A percentile compares a stretch with the other conserved stretches of the same genome.
Evolutionary conservation across 2,329 filamentous ascomycete species (phyloP).

Genomic region (Aspergillus pseudoterreus): DNA sequence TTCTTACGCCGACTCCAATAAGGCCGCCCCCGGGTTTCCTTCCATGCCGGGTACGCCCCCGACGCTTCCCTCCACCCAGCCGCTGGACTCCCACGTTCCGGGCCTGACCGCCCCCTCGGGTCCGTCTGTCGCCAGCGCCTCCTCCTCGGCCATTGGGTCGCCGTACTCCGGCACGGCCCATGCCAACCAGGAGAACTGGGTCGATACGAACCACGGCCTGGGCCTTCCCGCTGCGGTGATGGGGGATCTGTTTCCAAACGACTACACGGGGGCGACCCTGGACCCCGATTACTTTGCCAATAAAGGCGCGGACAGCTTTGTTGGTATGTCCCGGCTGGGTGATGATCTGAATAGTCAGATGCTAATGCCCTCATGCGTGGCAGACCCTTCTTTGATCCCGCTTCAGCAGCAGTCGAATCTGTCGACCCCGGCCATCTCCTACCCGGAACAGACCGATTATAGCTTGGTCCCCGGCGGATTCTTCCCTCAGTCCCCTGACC

Average conservation of each 20-base stretch:
- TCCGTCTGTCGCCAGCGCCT: slow-evolving; percentile 54
- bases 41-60: slow-evolving; percentile 33
- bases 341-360: neutral
- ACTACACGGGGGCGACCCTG: slow-evolving; percentile 45
- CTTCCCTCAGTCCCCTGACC: slow-evolving; percentile 32
- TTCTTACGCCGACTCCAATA: slow-evolving; percentile 21
- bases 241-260: slow-evolving; percentile 55
- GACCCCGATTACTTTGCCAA: slow-evolving; percentile 43
- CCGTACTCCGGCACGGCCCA: slow-evolving; percentile 61
- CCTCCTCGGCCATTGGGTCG: slow-evolving; percentile 65
- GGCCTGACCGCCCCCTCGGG: slow-evolving; percentile 60
- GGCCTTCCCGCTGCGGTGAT: slow-evolving; percentile 63
- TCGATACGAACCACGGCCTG: slow-evolving; percentile 50
- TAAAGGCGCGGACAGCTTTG: slow-evolving; percentile 39
- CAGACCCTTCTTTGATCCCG: slow-evolving; percentile 58
- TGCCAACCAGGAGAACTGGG: slow-evolving; percentile 59
- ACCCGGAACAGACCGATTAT: slow-evolving; percentile 31
- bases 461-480: slow-evolving; percentile 26
- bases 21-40: slow-evolving; percentile 21
- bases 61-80: slow-evolving; percentile 25
- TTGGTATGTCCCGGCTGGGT: slow-evolving; percentile 24
- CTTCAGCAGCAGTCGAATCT: slow-evolving; percentile 33
- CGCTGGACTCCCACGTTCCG: slow-evolving; percentile 47
- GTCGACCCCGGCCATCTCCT: slow-evolving; percentile 29
- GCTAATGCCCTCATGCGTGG: neutral